Base-by-base conservation (phyloP, 257 asterid genomes). In the Fraxinus pennsylvanica region DNA sequence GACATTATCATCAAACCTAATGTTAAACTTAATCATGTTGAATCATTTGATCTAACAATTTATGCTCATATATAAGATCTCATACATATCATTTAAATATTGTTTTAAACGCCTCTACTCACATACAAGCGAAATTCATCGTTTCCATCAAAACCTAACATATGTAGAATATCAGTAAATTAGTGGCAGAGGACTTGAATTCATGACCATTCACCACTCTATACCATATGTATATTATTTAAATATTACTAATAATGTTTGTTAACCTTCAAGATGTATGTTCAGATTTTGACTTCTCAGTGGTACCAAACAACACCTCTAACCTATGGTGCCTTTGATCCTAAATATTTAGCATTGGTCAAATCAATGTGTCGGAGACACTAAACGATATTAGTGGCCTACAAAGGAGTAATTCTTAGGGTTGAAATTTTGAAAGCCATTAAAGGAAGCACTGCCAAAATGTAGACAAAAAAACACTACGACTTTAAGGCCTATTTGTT, bases 311-410 rank as follows among this genome's bases (percentile, higher is more conserved):
- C 78, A 76, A 68, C 82, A 50, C 61, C 36, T 22, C 12, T 39
- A 79, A 19, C 29, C 74, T 13, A 35, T 74, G 35, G 57, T 69
- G 78, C 59, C 68, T 77, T 52, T 77, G 43, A 78, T 65, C 81
- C 76, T 74, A 73, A 71, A 43, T 76, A 33, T 43, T 78, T 73
- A 54, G 71, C 77, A 79, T 77, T 82, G 80, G 68, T 82, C 90
- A 61, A 68, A 79, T 83, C 78, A 81, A 81, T 69, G 45, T 75
- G 67, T 17, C 36, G 83, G 81, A 61, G 83, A 81, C 82, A 73
- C 32, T 74, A 75, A 83, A 82, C 86, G 85, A 72, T 30, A 57
- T 17, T 57, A 78, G 76, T 82, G 90, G 79, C 86, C 88, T 84
- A 81, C 75, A 80, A 77, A 74, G 77, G 38, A 66, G 10, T 71